Percentiles rank a stretch among this genome's conserved stretches.
Evolutionary conservation across 1,284 basidiomycete genomes (phyloP).

Genomic region (Porodaedalea pini): DNA sequence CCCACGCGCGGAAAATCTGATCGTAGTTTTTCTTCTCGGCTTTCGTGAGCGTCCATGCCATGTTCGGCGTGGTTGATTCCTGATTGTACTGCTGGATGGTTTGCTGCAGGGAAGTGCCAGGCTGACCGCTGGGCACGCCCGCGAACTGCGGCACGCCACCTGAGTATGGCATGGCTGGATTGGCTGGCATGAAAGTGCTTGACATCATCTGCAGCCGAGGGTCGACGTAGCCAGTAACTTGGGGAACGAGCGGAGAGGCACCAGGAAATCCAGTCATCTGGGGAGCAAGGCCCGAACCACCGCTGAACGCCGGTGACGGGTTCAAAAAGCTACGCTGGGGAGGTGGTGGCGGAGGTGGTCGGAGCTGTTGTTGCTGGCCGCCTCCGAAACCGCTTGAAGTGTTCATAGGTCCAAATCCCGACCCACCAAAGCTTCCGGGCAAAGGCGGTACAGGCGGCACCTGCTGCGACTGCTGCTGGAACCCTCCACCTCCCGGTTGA

Average conservation of each 20-base stretch:
- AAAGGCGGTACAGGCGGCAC: conserved; percentile 62
- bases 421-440: conserved; percentile 54
- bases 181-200: conserved; percentile 81
- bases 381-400: conserved; percentile 37
- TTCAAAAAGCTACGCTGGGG: conserved; percentile 50
- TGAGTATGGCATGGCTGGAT: conserved; percentile 57
- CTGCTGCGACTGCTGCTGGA: conserved; percentile 47
- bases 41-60: conserved; percentile 87
- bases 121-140: conserved; percentile 54
- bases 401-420: conserved; percentile 34
- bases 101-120: conserved; percentile 61
- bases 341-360: conserved; percentile 31
- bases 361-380: conserved; percentile 27
- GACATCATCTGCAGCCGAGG: conserved; percentile 84
- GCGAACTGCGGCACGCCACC: conserved; percentile 65
- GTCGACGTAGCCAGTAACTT: conserved; percentile 81
- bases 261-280: conserved; percentile 60
- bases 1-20: conserved; percentile 96
- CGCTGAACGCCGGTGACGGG: conserved; percentile 38
- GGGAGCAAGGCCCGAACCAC: conserved; percentile 37
- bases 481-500: conserved; percentile 40
- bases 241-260: conserved; percentile 59
- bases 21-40: conserved; percentile 97
- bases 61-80: conserved; percentile 64
- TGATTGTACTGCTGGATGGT: conserved; percentile 80